Base-by-base conservation (phyloP, 768 basidiomycete genomes). In the Suillus hirtellus region DNA sequence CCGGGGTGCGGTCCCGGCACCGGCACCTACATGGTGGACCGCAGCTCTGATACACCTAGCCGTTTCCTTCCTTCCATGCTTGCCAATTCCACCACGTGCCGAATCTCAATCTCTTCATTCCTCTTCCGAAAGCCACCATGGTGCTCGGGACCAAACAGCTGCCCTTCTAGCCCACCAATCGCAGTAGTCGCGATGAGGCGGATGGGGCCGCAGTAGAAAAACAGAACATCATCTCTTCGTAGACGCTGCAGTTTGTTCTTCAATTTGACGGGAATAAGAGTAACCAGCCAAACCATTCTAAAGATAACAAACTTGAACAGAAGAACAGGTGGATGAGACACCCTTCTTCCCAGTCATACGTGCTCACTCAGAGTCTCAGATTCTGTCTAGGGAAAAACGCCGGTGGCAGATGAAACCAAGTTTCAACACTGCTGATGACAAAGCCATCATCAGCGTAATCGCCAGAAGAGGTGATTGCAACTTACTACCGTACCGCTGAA, bases 51-150 rank as follows among this genome's bases (percentile, higher is more conserved):
- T 40, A 40, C 38, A 1, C 31, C 15, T 4, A 50, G 50, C 31
- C 19, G 50, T 34, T 53, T 53, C 10, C 19, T 5, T 47, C 47
- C 21, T 24, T 24, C 14, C 49, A 14, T 27, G 14, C 14, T 49
- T 3, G 47, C 11, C 4, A 3, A 17, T 50, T 19, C 17, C 31
- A 31, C 55, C 38, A 19, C 35, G 12, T 35, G 17, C 40, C n/a
- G 5, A 31, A 63, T 37, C 27, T 44, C 46, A 6, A 55, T 46
- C 3, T n/a, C 43, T 24, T 59, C 62, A 37, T 63, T 63, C 62
- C 46, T 21, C 55, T 17, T 37, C 37, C n/a, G n/a, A n/a, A 59
- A 34, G 9, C 62, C 53, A 11, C 31, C 61, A 2, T 5, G 17
- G 37, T n/a, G 38, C 15, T 50, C 50, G 34, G 46, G 55, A 44